Percentiles rank a stretch among this genome's conserved stretches.
These are phyloP conservation scores for Flaveria ramosissima DNA, from an alignment of 129 eudicot species.

Conservation along the genomic window DNA sequence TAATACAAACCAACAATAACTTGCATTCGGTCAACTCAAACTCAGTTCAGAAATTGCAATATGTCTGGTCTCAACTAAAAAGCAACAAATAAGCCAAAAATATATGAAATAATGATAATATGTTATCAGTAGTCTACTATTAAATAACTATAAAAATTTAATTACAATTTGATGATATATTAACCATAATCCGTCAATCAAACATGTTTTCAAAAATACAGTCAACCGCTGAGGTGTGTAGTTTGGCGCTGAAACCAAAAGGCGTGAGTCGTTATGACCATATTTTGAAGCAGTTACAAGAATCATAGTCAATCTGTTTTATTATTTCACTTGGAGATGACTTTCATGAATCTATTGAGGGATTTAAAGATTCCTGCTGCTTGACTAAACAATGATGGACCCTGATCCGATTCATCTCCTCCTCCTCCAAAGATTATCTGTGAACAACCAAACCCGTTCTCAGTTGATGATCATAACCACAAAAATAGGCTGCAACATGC, in stretches of 20 bases:
- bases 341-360: constrained; percentile 74
- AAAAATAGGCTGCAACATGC: not conserved
- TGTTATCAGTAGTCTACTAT: not conserved
- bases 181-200: not conserved
- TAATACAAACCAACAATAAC: not conserved
- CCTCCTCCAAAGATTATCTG: constrained; percentile 75
- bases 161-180: not conserved
- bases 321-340: constrained; percentile 57
- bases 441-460: constrained; percentile 4
- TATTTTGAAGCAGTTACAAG: not conserved
- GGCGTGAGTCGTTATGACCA: not conserved
- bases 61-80: not conserved
- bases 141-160: not conserved
- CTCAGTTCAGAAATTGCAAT: not conserved
- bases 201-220: not conserved
- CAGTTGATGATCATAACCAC: not conserved
- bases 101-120: too few species aligned
- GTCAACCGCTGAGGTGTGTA: not conserved
- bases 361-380: constrained; percentile 84
- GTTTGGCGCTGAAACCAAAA: not conserved
- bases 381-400: constrained; percentile 63
- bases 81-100: not conserved
- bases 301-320: not conserved
- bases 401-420: constrained; percentile 60
- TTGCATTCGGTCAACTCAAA: not conserved